Conservation (phyloP, 2,329 filamentous ascomycete genomes). For the Fusarium nurragi region DNA sequence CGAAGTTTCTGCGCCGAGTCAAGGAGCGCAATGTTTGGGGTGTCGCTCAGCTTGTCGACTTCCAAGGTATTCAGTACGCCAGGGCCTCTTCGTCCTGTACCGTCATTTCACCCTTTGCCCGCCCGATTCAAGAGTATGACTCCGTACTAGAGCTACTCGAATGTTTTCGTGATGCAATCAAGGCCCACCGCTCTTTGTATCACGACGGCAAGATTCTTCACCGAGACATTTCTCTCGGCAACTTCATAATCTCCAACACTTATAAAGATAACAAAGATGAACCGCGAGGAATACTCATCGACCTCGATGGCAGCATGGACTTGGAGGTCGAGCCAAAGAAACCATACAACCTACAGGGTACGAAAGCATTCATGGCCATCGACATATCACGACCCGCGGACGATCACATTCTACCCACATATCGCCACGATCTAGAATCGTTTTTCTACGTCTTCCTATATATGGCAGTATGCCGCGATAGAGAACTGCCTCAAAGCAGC, state of each 20-base stretch:
- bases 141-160: constrained; percentile 48
- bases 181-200: constrained; percentile 50
- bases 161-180: constrained; percentile 48
- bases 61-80: background rate
- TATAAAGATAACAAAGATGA: rapidly evolving
- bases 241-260: constrained; percentile 49
- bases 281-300: constrained; percentile 42
- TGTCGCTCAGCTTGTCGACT: constrained; percentile 21
- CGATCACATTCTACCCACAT: constrained; percentile 14
- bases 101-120: constrained; percentile 24
- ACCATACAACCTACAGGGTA: constrained; percentile 26
- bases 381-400: constrained; percentile 9
- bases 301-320: constrained; percentile 28
- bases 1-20: constrained; percentile 22
- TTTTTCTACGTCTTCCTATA: constrained; percentile 44
- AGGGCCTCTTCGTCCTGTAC: background rate
- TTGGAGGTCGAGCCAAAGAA: constrained; percentile 36
- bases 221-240: constrained; percentile 50
- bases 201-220: constrained; percentile 49
- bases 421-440: constrained; percentile 44
- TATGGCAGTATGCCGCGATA: background rate
- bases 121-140: constrained; percentile 37
- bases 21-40: constrained; percentile 26
- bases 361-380: constrained; percentile 43
- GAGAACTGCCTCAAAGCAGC: background rate